Percentiles rank a stretch among this genome's conserved stretches.
Conservation (phyloP, 23 red algal genomes). For the Gracilaria domingensis region DNA sequence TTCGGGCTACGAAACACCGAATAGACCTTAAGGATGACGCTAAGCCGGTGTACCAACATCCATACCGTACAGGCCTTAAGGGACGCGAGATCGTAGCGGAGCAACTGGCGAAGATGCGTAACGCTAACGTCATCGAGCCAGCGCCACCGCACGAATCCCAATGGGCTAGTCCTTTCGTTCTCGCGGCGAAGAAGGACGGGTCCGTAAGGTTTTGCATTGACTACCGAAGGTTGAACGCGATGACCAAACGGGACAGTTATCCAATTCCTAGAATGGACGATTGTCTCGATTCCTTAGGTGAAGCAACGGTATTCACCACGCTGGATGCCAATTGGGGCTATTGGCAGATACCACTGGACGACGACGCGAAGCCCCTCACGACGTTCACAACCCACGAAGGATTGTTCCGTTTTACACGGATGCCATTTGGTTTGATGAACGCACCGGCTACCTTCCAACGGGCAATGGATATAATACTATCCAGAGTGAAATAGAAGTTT, state of each 20-base stretch:
- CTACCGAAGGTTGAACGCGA: too few species aligned
- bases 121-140: not conserved
- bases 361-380: too few species aligned
- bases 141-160: not conserved
- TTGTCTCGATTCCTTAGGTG: too few species aligned
- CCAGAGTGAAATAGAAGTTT: not conserved
- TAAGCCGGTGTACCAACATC: not conserved
- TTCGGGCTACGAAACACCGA: not conserved
- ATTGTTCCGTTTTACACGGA: not conserved
- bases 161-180: not conserved
- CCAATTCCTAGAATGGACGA: too few species aligned
- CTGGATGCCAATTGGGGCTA: too few species aligned
- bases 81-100: not conserved
- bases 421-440: not conserved
- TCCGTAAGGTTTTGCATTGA: too few species aligned
- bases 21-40: conserved; percentile 6
- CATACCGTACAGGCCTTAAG: not conserved
- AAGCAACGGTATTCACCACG: too few species aligned
- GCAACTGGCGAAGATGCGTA: not conserved
- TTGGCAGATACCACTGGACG: too few species aligned
- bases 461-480: not conserved
- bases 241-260: too few species aligned
- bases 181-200: not conserved
- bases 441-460: not conserved
- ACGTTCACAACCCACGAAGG: not conserved